These are phyloP conservation scores for Pseudocercospora fijiensis DNA, from an alignment of 2,329 filamentous ascomycete genomes.

Conservation along the genomic window DNA sequence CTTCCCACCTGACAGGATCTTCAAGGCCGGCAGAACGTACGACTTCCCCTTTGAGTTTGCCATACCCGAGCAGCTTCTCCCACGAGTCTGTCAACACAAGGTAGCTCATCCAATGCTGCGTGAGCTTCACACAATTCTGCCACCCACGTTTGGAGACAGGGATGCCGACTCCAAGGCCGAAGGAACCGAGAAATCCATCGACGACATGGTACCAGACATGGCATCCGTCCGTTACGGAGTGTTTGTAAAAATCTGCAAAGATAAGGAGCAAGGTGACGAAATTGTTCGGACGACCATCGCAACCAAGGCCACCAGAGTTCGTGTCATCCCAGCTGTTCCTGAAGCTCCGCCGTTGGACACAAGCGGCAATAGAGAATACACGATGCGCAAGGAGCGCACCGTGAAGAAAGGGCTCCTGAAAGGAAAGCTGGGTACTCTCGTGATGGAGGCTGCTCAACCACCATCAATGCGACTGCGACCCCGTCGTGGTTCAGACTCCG, in stretches of 20 bases:
- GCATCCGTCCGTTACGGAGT: constrained; percentile 59
- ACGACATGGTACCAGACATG: constrained; percentile 65
- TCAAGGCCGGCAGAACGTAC: constrained; percentile 57
- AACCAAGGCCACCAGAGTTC: constrained; percentile 56
- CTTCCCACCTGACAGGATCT: constrained; percentile 57
- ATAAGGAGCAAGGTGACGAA: constrained; percentile 47
- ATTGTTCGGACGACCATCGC: constrained; percentile 46
- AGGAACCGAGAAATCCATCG: constrained; percentile 51
- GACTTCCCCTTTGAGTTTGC: constrained; percentile 64
- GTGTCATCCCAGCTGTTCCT: constrained; percentile 58
- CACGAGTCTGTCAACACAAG: constrained; percentile 58
- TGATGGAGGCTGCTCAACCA: constrained; percentile 59
- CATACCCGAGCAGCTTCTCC: constrained; percentile 60
- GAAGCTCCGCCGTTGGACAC: constrained; percentile 61
- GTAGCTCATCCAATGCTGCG: constrained; percentile 53
- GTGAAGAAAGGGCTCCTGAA: constrained; percentile 62
- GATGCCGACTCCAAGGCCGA: constrained; percentile 36
- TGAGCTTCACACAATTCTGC: constrained; percentile 57
- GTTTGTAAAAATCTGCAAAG: constrained; percentile 37
- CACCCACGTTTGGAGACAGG: constrained; percentile 52
- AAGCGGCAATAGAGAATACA: constrained; percentile 52
- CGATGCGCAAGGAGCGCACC: constrained; percentile 57
- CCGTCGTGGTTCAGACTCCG: constrained; percentile 37
- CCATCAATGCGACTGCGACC: constrained; percentile 53
- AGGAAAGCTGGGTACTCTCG: constrained; percentile 57